Base-by-base conservation (phyloP, 2,329 filamentous ascomycete genomes). In the Niveomyces coronatus region DNA sequence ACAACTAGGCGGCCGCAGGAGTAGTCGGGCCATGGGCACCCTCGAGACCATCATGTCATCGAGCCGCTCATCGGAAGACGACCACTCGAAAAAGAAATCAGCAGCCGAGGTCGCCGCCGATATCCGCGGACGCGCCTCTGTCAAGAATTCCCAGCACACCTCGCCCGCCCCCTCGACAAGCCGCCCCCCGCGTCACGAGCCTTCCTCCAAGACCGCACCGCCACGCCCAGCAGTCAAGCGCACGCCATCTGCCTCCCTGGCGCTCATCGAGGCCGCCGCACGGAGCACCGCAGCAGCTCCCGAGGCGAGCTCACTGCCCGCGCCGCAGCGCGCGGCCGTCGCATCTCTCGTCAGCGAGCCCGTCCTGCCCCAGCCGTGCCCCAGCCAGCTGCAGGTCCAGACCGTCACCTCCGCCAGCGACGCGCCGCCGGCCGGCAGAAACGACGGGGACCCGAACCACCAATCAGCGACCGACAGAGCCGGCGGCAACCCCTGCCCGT, bases 11-110 rank as follows among this genome's bases (percentile, higher is more conserved):
- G 54, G 53, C 2, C 37, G 70, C 27, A 59, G 67, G 29, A 65
- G 64, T 37, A 75, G 70, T 42, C 62, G 63, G 17, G 76, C 76
- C 5, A 74, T 79, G 53, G 73, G 74, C 3, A 79, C 74, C 1
- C 55, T 80, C 4, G 75, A 81, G 49, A 80, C 76, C 1, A 80
- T 80, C 49, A 79, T 79, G 64, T 79, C 74, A 17, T 76, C 73
- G 0, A 79, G 75, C 43, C 67, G 74, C 18, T 79, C 75, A 0
- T 74, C 77, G 17, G 76, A 79, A 45, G 75, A 77, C 29, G 70
- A 67, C 47, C 61, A 67, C n/a, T 73, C 68, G 47, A 77, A 74
- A 54, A 39, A 39, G 26, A 29, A 71, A 50, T 64, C 73, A 1
- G 75, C 74, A 1, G 62, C 68, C 2, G 71, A 75, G 40, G 59